Evolutionary conservation across 306 rosid genomes (phyloP).

Genomic region (Lagenaria siceraria): DNA sequence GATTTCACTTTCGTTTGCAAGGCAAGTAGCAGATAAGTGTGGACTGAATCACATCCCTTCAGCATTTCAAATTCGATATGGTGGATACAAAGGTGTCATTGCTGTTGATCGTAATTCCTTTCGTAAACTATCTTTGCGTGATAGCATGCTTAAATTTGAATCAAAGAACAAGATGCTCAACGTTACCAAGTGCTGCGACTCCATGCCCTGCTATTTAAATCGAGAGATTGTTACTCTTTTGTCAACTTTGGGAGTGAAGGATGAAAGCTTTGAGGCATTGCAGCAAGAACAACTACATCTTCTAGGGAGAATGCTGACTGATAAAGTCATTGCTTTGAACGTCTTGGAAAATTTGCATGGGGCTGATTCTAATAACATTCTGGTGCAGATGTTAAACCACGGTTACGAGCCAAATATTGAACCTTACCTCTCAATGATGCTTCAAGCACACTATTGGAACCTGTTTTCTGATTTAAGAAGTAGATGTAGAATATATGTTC

Average conservation of each 20-base stretch:
- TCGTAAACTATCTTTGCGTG: constrained; percentile 70
- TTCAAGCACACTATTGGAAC: constrained; percentile 52
- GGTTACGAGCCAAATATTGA: constrained; percentile 72
- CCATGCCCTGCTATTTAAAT: constrained; percentile 88
- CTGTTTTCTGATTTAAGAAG: constrained; percentile 66
- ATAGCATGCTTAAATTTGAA: constrained; percentile 81
- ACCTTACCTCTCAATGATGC: constrained; percentile 89
- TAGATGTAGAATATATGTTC: constrained; percentile 63
- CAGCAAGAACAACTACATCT: constrained; percentile 57
- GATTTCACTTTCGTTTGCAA: constrained; percentile 64
- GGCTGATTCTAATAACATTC: constrained; percentile 42
- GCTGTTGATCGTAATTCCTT: constrained; percentile 65
- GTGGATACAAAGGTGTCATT: constrained; percentile 93
- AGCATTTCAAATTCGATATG: constrained; percentile 88
- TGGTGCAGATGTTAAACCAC: constrained; percentile 64
- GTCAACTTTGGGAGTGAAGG: constrained; percentile 69
- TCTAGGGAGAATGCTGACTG: constrained; percentile 54
- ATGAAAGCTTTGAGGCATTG: constrained; percentile 58
- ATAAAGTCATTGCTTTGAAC: constrained; percentile 46
- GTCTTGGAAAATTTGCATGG: constrained; percentile 55
- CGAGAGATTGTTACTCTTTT: constrained; percentile 71
- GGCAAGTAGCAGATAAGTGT: constrained; percentile 63
- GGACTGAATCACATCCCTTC: constrained; percentile 60
- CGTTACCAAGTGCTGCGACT: constrained; percentile 64
- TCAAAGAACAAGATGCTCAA: constrained; percentile 74